These are phyloP conservation scores for Cryptosporidium canis DNA, from an alignment of 169 alveolate genomes.

Conservation along the genomic window DNA sequence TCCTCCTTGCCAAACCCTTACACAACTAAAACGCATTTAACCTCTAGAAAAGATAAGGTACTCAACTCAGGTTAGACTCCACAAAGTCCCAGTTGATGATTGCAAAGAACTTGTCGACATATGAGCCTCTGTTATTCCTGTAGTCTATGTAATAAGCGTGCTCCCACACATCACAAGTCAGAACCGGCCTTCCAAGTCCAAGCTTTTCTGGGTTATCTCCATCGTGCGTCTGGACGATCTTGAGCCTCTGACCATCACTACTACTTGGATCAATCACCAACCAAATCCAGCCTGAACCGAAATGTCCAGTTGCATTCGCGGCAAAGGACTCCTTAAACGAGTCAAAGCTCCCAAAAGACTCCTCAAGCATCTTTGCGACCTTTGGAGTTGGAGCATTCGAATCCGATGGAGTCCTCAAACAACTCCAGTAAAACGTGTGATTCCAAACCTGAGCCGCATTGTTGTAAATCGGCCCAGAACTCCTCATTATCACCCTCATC, in stretches of 20 bases:
- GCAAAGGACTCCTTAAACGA: slow-evolving; percentile 86
- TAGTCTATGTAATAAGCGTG: slow-evolving; percentile 96
- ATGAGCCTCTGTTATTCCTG: slow-evolving; percentile 88
- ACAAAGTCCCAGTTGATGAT: slow-evolving; percentile 94
- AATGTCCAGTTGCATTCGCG: slow-evolving; percentile 87
- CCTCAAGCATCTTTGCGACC: slow-evolving; percentile 83
- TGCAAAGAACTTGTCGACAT: slow-evolving; percentile 92
- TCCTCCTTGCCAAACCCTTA: background rate
- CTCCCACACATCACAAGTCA: slow-evolving; percentile 96
- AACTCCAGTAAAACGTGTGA: slow-evolving; percentile 93
- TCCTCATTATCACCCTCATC: slow-evolving; percentile 80
- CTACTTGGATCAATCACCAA: slow-evolving; percentile 90
- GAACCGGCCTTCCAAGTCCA: slow-evolving; percentile 87
- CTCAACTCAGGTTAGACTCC: background rate
- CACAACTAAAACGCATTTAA: background rate
- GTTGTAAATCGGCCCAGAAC: slow-evolving; percentile 86
- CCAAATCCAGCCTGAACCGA: slow-evolving; percentile 99
- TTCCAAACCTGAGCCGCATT: slow-evolving; percentile 93
- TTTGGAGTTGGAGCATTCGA: slow-evolving; percentile 90
- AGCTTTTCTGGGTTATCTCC: slow-evolving; percentile 90
- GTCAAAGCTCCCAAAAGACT: slow-evolving; percentile 87
- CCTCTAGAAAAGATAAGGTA: slow-evolving; percentile 56
- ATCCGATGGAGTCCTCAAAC: slow-evolving; percentile 89
- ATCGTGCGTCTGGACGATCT: slow-evolving; percentile 90
- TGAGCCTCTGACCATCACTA: slow-evolving; percentile 78